These are phyloP conservation scores for Clavariopsis aquatica DNA, from an alignment of 495 filamentous ascomycete genomes.

Conservation along the genomic window DNA sequence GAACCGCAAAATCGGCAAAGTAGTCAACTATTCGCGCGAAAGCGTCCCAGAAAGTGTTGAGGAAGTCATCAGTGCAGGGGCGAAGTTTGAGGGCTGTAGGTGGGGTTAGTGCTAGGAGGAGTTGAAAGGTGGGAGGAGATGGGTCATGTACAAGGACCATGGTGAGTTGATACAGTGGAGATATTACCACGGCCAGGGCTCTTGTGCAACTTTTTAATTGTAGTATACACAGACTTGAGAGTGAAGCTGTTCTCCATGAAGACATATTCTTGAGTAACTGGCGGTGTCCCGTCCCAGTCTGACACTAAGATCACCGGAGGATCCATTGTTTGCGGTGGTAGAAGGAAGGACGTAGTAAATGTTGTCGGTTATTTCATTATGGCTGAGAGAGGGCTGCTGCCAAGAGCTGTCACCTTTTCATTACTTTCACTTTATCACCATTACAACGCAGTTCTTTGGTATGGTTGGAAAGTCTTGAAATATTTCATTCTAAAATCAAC, in stretches of 20 bases:
- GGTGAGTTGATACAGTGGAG: background rate
- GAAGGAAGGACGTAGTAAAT: background rate
- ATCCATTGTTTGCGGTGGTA: background rate
- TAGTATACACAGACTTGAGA: background rate
- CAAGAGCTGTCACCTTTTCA: no score
- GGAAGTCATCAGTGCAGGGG: slow-evolving; percentile 6
- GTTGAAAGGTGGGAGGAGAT: background rate
- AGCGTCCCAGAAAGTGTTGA: background rate
- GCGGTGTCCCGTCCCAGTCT: background rate
- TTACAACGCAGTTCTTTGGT: background rate
- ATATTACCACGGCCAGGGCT: slow-evolving; percentile 1
- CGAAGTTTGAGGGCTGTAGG: background rate
- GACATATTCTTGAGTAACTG: background rate
- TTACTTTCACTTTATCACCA: no score
- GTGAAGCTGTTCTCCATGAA: background rate
- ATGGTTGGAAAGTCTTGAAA: background rate
- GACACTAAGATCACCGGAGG: slow-evolving; percentile 10
- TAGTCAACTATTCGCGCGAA: slow-evolving; percentile 10
- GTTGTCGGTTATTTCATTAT: no score
- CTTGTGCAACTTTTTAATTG: background rate
- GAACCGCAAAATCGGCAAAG: slow-evolving; percentile 2
- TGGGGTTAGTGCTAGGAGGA: background rate
- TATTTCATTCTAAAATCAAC: background rate
- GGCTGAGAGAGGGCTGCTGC: no score
- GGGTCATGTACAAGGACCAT: no score